These are phyloP conservation scores for Coemansia sp. DNA, from an alignment of 192 early-diverging fungal species.

Conservation along the genomic window DNA sequence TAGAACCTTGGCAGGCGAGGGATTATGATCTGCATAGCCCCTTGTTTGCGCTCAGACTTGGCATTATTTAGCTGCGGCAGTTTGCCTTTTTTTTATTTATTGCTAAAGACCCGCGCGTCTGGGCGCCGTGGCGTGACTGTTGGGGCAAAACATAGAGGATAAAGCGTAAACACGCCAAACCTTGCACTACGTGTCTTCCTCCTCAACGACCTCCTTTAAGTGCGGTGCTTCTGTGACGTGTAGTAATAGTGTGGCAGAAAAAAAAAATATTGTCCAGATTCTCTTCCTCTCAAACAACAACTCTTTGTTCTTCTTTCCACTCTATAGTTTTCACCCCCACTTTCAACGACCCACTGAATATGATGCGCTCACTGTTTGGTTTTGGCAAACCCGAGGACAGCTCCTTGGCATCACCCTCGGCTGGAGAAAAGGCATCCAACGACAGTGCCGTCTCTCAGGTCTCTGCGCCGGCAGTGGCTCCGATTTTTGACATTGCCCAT, in stretches of 20 bases:
- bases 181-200: not conserved
- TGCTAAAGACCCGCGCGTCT: not conserved
- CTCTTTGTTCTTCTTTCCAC: not conserved
- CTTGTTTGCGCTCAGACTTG: constrained; percentile 3
- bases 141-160: not conserved
- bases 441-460: not conserved
- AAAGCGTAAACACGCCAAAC: not conserved
- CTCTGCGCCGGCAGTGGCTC: constrained; percentile 16
- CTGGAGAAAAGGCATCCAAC: constrained; percentile 23
- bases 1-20: not conserved
- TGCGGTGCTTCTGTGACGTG: not conserved
- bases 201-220: not conserved
- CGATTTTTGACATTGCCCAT: constrained; percentile 24
- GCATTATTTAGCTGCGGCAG: not conserved
- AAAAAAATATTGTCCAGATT: not conserved
- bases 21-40: not conserved
- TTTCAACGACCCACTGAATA: not conserved
- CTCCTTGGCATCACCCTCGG: constrained; percentile 17
- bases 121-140: constrained; percentile 2
- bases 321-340: not conserved
- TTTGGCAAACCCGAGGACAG: constrained; percentile 37
- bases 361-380: constrained; percentile 52
- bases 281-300: not conserved
- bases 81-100: not conserved
- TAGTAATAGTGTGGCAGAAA: not conserved